Base-by-base conservation (phyloP, 2,329 filamentous ascomycete species). In the Pseudogymnoascus sp. region DNA sequence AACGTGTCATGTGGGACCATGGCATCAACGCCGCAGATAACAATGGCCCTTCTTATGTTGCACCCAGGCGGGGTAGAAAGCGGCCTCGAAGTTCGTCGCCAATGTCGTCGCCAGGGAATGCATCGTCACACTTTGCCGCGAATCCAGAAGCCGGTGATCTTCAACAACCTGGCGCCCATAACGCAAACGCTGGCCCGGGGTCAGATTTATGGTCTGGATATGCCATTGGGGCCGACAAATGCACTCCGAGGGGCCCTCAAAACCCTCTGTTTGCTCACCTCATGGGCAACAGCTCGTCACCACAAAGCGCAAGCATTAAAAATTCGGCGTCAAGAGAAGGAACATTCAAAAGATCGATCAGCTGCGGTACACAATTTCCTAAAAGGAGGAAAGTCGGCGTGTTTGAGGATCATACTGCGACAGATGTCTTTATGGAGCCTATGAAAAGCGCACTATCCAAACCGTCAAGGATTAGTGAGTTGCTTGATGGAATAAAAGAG, bases 181-280 rank as follows among this genome's bases (percentile, higher is more conserved):
- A 87, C 1, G 86, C 86, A 11, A 83, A 87, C 65, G 81, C 85
- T 33, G 88, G 92, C 68, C 87, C 89, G 37, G 88, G 87, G 2
- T 74, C 87, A 33, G 88, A 92, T 65, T 74, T 92, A 1, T 93
- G 89, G 89, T 89, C 88, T 67, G 85, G 87, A 59, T 91, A 90
- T 70, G 82, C 87, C 37, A 74, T 84, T 18, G 72, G 79, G 43
- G 73, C 77, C 9, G 68, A 68, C 61, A 61, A 62, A 20, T 59
- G 65, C 47, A 68, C 69, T 36, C 66, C 67, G 38, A 67, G 62
- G 66, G 66, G 22, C 62, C 63, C 58, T 22, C 67, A 71, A 41
- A 85, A 84, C 66, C 83, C 83, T 38, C 76, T 81, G 14, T 76
- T 90, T 22, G 82, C 84, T 57, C 83, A 88, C 61, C 76, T 90